phyloP scores from a whole-genome alignment of 768 basidiomycete genomes.

The Podaxis sp. region DNA sequence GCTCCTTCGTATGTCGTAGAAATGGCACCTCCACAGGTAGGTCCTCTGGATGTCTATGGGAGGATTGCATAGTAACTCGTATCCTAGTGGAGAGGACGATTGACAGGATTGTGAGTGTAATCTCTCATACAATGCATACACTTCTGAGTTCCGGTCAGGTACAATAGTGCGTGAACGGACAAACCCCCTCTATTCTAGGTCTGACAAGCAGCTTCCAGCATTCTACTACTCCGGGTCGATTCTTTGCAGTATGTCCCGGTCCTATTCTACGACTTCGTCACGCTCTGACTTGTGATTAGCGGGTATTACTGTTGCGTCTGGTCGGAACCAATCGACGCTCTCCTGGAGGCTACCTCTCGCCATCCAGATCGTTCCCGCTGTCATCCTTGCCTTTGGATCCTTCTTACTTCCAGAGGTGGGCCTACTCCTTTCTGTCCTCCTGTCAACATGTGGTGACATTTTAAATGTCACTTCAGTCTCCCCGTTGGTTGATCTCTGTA shows the following conservation, averaged over 20 bases:
- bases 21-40: constrained; percentile 55
- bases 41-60: not conserved
- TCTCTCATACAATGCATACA: constrained; percentile 5
- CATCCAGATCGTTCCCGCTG: constrained; percentile 50
- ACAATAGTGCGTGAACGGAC: constrained; percentile 28
- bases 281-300: constrained; percentile 22
- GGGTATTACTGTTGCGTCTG: constrained; percentile 45
- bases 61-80: not conserved
- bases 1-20: constrained; percentile 54
- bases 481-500: constrained; percentile 53
- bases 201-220: constrained; percentile 24
- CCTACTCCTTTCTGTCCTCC: not conserved
- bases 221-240: constrained; percentile 48
- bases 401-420: constrained; percentile 39
- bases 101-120: constrained; percentile 48
- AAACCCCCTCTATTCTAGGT: too few species aligned
- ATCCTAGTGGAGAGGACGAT: constrained; percentile 45
- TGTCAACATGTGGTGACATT: not conserved
- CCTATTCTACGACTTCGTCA: not conserved
- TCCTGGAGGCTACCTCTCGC: constrained; percentile 55
- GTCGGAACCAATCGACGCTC: constrained; percentile 30
- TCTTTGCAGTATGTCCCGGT: constrained; percentile 34
- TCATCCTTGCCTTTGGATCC: constrained; percentile 32
- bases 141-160: constrained; percentile 22
- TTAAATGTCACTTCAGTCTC: constrained; percentile 34